phyloP scores from a whole-genome alignment of 2,329 filamentous ascomycete species.

The Escovopsis sp. region DNA sequence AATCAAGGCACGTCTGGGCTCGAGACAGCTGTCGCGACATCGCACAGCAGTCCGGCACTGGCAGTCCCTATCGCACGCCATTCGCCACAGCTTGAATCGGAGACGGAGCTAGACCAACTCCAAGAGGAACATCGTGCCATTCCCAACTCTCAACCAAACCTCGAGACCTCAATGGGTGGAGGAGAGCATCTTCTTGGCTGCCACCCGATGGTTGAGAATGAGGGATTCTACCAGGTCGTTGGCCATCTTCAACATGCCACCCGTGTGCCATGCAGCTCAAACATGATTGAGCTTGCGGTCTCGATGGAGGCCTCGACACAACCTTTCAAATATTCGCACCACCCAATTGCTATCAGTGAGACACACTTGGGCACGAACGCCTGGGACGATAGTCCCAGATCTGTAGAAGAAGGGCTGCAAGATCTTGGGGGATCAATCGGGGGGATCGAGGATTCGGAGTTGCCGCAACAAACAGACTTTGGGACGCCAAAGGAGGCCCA shows the following conservation, averaged over 20 bases:
- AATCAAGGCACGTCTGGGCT: no score
- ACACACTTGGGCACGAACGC: no score
- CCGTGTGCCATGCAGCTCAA: background rate
- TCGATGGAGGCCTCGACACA: background rate
- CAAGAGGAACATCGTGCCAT: background rate
- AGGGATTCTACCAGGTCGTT: background rate
- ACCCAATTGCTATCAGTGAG: background rate
- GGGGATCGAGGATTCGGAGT: no score
- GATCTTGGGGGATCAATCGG: no score
- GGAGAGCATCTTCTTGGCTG: background rate
- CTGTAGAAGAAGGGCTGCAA: no score
- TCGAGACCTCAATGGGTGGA: slow-evolving; percentile 1
- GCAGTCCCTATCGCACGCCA: background rate
- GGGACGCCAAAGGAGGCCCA: no score
- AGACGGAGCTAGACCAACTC: background rate
- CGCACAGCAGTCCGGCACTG: background rate
- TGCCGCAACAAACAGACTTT: no score
- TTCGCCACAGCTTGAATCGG: background rate
- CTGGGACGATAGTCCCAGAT: no score
- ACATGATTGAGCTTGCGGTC: background rate
- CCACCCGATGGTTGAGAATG: background rate
- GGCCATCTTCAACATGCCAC: background rate
- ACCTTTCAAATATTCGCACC: background rate
- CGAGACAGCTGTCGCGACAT: no score
- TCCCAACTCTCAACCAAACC: background rate